Evolutionary conservation across 2,329 filamentous ascomycete species (phyloP).

Genomic region (Anthostomella pinea): DNA sequence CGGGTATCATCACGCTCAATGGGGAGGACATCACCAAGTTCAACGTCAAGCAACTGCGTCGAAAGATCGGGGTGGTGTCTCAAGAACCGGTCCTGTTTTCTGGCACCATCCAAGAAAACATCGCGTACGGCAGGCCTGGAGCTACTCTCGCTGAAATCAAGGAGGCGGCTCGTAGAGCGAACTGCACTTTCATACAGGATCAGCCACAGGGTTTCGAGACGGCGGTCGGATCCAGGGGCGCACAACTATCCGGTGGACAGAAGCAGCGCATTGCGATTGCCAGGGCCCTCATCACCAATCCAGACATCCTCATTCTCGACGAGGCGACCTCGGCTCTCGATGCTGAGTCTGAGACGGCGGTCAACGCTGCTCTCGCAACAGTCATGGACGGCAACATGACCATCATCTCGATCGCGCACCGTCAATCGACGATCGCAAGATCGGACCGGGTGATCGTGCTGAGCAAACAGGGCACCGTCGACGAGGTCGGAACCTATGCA

Average conservation of each 20-base stretch:
- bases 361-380: slow-evolving; percentile 82
- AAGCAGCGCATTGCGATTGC: slow-evolving; percentile 98
- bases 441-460: slow-evolving; percentile 94
- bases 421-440: slow-evolving; percentile 92
- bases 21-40: slow-evolving; percentile 78
- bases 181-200: slow-evolving; percentile 94
- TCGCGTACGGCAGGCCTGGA: slow-evolving; percentile 81
- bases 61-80: slow-evolving; percentile 90
- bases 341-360: slow-evolving; percentile 93
- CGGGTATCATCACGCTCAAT: slow-evolving; percentile 77
- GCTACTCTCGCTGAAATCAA: slow-evolving; percentile 81
- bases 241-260: slow-evolving; percentile 91
- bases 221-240: slow-evolving; percentile 85
- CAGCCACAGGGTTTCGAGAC: slow-evolving; percentile 96
- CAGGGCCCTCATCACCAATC: slow-evolving; percentile 88
- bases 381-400: slow-evolving; percentile 87
- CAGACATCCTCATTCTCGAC: slow-evolving; percentile 94
- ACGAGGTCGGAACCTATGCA: slow-evolving; percentile 82
- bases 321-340: slow-evolving; percentile 95
- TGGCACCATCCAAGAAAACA: slow-evolving; percentile 82
- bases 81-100: slow-evolving; percentile 94
- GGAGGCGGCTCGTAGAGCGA: slow-evolving; percentile 82
- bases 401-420: slow-evolving; percentile 95
- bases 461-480: slow-evolving; percentile 79
- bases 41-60: slow-evolving; percentile 89